Evolutionary conservation across 441 rosid species (phyloP).

Genomic region (Pelargonium myrrhifolium): DNA sequence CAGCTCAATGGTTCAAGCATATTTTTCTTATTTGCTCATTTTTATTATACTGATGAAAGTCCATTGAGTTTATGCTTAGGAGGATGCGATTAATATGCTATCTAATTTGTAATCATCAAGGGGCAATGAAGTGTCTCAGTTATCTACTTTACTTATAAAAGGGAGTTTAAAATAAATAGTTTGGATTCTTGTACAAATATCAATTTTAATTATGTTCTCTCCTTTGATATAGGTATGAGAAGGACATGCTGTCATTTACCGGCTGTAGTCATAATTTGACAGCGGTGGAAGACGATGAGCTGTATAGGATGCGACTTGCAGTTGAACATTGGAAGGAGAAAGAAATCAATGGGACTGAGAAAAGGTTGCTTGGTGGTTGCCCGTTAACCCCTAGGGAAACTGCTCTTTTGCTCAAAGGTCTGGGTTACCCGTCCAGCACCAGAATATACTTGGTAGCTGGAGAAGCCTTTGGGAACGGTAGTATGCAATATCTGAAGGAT

Average conservation of each 20-base stretch:
- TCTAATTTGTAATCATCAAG: no score
- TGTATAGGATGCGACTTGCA: slow-evolving; percentile 67
- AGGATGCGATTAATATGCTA: no score
- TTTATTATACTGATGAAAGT: no score
- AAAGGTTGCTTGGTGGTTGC: slow-evolving; percentile 82
- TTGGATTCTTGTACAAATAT: no score
- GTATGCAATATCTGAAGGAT: slow-evolving; percentile 62
- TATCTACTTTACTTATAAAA: no score
- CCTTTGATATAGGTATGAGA: slow-evolving; percentile 59
- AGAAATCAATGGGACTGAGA: slow-evolving; percentile 84
- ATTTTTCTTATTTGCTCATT: no score
- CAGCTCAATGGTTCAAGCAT: no score
- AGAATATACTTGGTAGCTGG: slow-evolving; percentile 89
- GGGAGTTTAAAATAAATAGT: no score
- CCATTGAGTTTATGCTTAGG: no score
- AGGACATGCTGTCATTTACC: slow-evolving; percentile 93
- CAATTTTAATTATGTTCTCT: not conserved
- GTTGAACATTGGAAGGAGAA: slow-evolving; percentile 91
- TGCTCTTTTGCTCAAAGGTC: slow-evolving; percentile 66
- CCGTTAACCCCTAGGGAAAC: slow-evolving; percentile 91
- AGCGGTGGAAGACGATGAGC: slow-evolving; percentile 70
- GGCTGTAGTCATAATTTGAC: slow-evolving; percentile 86
- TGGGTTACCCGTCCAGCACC: slow-evolving; percentile 63
- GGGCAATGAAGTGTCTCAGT: no score
- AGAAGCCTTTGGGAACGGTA: slow-evolving; percentile 72